These are phyloP conservation scores for Stephanodiscus triporus DNA, from an alignment of 108 stramenopile genomes.

Conservation along the genomic window DNA sequence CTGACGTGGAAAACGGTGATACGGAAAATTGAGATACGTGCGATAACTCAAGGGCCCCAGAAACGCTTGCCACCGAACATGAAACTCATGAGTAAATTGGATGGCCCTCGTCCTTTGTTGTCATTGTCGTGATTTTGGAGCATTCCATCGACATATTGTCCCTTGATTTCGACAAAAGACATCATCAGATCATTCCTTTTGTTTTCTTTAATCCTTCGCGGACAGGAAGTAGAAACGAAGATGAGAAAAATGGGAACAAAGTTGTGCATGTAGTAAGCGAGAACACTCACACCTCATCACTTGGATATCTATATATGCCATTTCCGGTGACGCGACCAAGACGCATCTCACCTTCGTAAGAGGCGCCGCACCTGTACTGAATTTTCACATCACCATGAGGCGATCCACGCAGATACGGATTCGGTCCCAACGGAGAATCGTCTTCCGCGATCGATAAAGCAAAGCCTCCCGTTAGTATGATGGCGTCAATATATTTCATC, in stretches of 20 bases:
- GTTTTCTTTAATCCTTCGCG: background rate
- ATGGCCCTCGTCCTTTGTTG: background rate
- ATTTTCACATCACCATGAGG: constrained; percentile 23
- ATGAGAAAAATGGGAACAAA: background rate
- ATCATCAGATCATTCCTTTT: background rate
- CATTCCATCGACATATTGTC: constrained; percentile 10
- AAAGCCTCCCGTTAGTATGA: constrained; percentile 27
- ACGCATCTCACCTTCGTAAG: constrained; percentile 33
- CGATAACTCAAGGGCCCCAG: constrained; percentile 1
- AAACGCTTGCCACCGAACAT: constrained; percentile 25
- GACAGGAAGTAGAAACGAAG: background rate
- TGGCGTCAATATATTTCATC: constrained; percentile 30
- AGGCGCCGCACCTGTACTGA: constrained; percentile 20
- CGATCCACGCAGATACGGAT: constrained; percentile 30
- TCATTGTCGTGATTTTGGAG: constrained; percentile 14
- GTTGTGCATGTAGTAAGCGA: background rate
- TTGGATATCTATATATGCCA: constrained; percentile 14
- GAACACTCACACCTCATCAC: background rate
- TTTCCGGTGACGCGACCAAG: constrained; percentile 34
- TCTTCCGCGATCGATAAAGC: background rate
- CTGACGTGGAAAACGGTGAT: no score
- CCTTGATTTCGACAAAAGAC: constrained; percentile 2
- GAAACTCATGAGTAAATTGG: constrained; percentile 14
- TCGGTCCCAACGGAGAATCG: constrained; percentile 12
- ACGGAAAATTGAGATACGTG: no score